Base-by-base conservation (phyloP, 768 basidiomycete genomes). In the Amanita pallidorosea region DNA sequence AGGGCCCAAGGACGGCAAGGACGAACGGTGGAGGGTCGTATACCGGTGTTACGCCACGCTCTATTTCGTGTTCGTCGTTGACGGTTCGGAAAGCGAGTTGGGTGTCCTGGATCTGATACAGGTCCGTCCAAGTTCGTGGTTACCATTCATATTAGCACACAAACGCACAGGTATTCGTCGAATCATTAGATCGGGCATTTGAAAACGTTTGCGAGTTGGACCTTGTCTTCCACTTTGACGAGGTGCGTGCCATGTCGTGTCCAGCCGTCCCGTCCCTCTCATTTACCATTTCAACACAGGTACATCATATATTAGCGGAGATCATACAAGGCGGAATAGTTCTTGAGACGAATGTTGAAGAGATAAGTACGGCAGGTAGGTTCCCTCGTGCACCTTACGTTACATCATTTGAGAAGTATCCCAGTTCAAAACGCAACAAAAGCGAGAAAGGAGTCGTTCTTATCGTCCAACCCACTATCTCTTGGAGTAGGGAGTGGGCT, bases 131-230 rank as follows among this genome's bases (percentile, higher is more conserved):
- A 11, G 23, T 34, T 37, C 12, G n/a, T 11, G 18, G 18, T 36
- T 33, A 42, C 37, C 23, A 9, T n/a, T 17, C 13, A 34, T 22
- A 9, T 11, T 29, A 29, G 11, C 27, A 50, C n/a, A 25, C 9
- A 9, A n/a, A n/a, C n/a, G n/a, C 20, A 18, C 4, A 94, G 94
- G 96, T 99, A 15, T 92, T 99, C 60, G 96, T 99, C 52, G 96
- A 99, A 70, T 85, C 90, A 3, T 75, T 99, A 33, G 96, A 99
- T 66, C 75, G 92, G 34, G 83, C 91, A 13, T 99, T 98, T 62
- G 92, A 96, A 71, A 98, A 97, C 60, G 96, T 99, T 0, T 98
- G 96, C 67, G 96, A 99, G 65, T 73, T 99, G 41, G 96, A 99
- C 65, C 76, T 99, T 11, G 94, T 99, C 46, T 99, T 98, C 65